Base-by-base conservation (phyloP, 2,329 filamentous ascomycete species). In the Delphinella strobiligena region DNA sequence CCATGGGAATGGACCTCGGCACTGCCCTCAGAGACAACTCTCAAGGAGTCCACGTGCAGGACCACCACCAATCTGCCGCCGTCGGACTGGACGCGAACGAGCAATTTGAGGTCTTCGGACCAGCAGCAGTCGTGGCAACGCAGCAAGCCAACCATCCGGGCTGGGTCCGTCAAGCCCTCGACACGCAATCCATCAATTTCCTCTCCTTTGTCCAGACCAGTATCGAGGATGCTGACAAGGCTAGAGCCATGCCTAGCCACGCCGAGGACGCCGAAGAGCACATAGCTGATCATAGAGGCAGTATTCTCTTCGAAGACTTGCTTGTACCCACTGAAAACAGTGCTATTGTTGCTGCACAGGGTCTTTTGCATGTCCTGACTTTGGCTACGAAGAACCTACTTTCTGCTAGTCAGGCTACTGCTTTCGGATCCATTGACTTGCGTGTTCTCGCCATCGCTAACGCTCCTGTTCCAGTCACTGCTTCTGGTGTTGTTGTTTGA, bases 331-430 rank as follows among this genome's bases (percentile, higher is more conserved):
- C 53, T 8, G 60, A 66, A 31, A 75, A 72, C 19, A 65, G 56
- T 31, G 69, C 66, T 27, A 63, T 74, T 19, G 76, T 85, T 10
- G 82, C 80, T 7, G 78, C 82, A 2, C 82, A 87, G 55, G 84
- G 78, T 0, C 80, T 85, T 54, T 75, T 82, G 61, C 82, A 91
- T 55, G 68, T 84, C 2, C 69, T 93, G 11, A 68, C 72, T 9
- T 68, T 91, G 32, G 78, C 75, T 3, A 58, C 55, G 22, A 63
- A 63, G 48, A 58, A 58, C 8, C 45, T 68, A 42, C 47, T 69
- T 42, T 55, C 61, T 14, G 75, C 88, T 4, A 60, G 71, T 45
- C 86, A 93, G 59, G 59, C 58, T 3, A 55, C 61, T 27, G 49
- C 53, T 0, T 69, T 66, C 40, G 60, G 58, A 10, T 30, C 49